Percentiles rank a stretch among this genome's conserved stretches.
Evolutionary conservation across 768 basidiomycete genomes (phyloP).

Genomic region (Lentinula sp.): DNA sequence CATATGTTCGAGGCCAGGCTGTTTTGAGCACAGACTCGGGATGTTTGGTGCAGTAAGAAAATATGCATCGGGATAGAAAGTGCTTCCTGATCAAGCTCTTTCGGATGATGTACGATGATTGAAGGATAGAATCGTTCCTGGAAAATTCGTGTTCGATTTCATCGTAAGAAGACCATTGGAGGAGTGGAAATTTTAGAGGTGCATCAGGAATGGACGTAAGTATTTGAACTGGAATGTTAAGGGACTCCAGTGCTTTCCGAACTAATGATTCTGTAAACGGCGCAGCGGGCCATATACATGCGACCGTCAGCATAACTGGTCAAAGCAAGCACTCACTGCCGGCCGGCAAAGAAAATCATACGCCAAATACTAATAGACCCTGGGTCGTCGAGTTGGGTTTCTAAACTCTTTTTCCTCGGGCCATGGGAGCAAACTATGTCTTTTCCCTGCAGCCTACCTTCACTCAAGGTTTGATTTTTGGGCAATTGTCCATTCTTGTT

Average conservation of each 20-base stretch:
- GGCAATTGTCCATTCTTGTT: conserved; percentile 83
- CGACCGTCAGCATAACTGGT: neutral
- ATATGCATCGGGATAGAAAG: conserved; percentile 73
- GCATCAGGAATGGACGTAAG: conserved; percentile 12
- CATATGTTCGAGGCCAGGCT: conserved; percentile 71
- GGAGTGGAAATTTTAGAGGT: neutral
- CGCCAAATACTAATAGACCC: neutral
- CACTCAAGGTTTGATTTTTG: conserved; percentile 90
- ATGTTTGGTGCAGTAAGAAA: conserved; percentile 68
- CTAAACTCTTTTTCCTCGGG: neutral
- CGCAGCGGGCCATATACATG: conserved; percentile 40
- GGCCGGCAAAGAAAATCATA: neutral
- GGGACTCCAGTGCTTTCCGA: conserved; percentile 26
- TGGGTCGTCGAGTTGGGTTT: conserved; percentile 1
- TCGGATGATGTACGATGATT: conserved; percentile 83
- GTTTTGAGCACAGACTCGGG: conserved; percentile 46
- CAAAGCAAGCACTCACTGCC: neutral
- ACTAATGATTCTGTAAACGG: conserved; percentile 43
- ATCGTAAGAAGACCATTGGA: conserved; percentile 67
- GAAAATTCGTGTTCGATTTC: conserved; percentile 60
- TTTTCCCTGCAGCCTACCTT: conserved; percentile 83
- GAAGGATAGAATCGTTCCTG: conserved; percentile 44
- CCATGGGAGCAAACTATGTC: conserved; percentile 52
- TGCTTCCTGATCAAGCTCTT: conserved; percentile 95
- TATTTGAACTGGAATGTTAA: conserved; percentile 17